These are phyloP conservation scores for Penicillium sp. DNA, from an alignment of 2,329 filamentous ascomycete species.

Conservation along the genomic window DNA sequence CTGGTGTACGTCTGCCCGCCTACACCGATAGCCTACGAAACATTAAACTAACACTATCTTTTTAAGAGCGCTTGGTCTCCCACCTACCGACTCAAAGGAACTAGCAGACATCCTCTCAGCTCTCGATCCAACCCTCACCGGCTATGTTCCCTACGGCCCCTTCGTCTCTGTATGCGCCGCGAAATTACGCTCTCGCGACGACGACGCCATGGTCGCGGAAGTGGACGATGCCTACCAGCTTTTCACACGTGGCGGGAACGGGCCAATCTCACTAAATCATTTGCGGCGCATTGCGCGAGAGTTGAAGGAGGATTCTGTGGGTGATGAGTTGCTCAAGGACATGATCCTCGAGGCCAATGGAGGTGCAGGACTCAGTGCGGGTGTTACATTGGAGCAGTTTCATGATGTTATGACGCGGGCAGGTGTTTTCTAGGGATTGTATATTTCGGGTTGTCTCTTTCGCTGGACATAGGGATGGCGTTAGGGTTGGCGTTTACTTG, in stretches of 20 bases:
- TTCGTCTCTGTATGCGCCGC: conserved; percentile 88
- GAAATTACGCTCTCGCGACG: conserved; percentile 64
- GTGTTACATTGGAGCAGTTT: conserved; percentile 77
- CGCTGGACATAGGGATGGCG: conserved; percentile 9
- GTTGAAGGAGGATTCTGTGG: conserved; percentile 73
- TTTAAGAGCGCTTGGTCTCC: conserved; percentile 76
- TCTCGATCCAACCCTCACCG: conserved; percentile 78
- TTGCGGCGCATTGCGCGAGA: conserved; percentile 74
- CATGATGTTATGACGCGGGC: conserved; percentile 81
- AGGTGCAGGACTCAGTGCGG: conserved; percentile 66
- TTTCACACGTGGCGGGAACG: conserved; percentile 60
- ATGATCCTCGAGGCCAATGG: conserved; percentile 96
- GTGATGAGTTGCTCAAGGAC: conserved; percentile 79
- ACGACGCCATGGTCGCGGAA: conserved; percentile 62
- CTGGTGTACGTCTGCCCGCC: conserved; percentile 59
- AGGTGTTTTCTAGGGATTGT: conserved; percentile 65
- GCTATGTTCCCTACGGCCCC: conserved; percentile 72
- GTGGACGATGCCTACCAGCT: conserved; percentile 78
- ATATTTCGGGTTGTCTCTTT: background rate
- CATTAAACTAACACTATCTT: background rate
- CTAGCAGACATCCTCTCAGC: conserved; percentile 73
- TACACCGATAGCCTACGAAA: background rate
- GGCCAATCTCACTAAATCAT: conserved; percentile 76
- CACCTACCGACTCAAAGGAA: conserved; percentile 62
- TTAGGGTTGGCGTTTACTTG: conserved; percentile 2